A percentile compares a stretch with the other conserved stretches of the same genome.
Conservation (phyloP, 2,329 filamentous ascomycete species). For the Sclerotinia trifoliorum region DNA sequence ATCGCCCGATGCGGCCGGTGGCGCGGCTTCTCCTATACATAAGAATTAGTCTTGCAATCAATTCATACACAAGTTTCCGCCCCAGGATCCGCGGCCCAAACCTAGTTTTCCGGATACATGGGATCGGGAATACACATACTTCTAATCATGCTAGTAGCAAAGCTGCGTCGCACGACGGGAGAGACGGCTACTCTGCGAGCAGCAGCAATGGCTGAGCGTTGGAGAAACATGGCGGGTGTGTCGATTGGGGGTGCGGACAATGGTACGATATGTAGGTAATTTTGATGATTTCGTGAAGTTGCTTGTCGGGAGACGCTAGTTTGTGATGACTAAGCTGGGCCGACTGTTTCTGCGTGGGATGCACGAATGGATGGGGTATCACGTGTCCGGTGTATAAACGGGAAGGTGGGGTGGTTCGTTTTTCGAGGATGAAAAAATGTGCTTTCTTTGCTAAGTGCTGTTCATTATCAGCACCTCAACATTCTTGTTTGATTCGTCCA, state of each 20-base stretch:
- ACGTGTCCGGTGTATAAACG: not conserved
- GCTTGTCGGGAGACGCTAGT: conserved; percentile 18
- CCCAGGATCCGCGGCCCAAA: conserved; percentile 26
- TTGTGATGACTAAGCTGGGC: conserved; percentile 6
- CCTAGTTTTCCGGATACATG: conserved; percentile 26
- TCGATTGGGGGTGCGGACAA: conserved; percentile 22
- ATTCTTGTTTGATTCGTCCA: not conserved
- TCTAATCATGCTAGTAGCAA: conserved; percentile 59
- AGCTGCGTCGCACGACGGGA: conserved; percentile 56
- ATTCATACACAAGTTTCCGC: not conserved
- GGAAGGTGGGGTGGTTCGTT: conserved; percentile 5
- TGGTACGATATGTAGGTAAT: conserved; percentile 22
- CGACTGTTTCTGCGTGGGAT: not conserved
- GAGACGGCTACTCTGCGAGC: conserved; percentile 58
- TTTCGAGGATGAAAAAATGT: not conserved
- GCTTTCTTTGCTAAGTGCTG: not conserved
- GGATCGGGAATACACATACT: conserved; percentile 48
- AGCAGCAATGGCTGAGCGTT: conserved; percentile 60
- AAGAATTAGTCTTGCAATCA: not conserved
- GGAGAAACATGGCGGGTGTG: conserved; percentile 56
- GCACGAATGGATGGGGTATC: conserved; percentile 1
- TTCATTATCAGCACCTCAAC: too few species aligned
- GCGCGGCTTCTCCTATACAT: conserved; percentile 34
- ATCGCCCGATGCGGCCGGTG: conserved; percentile 29
- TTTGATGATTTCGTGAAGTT: conserved; percentile 21